Evolutionary conservation across 768 basidiomycete genomes (phyloP).

Genomic region (Clitopilus passeckerianus): DNA sequence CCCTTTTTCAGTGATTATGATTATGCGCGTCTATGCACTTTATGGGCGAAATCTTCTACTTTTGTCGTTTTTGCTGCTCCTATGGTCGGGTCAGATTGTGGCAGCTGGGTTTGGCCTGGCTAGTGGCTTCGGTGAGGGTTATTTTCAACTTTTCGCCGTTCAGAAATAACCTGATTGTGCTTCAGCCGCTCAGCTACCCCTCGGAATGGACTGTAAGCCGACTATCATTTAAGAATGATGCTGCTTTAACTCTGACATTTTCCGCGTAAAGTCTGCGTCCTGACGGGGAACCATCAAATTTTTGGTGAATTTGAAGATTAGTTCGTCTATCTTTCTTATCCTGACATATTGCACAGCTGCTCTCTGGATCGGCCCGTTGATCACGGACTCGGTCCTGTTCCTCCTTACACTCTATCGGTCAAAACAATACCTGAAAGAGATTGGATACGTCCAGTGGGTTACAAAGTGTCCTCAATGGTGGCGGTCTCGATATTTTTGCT

Average conservation of each 20-base stretch:
- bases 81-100: constrained; percentile 20
- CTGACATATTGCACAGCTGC: constrained; percentile 9
- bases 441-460: neutral
- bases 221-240: neutral
- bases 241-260: neutral
- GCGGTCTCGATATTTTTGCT: too few species aligned
- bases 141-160: too few species aligned
- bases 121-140: constrained; percentile 18
- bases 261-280: constrained; percentile 17
- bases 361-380: constrained; percentile 19
- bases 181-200: constrained; percentile 19
- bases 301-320: constrained; percentile 15
- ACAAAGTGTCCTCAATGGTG: neutral
- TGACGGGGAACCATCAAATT: constrained; percentile 13
- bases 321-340: neutral
- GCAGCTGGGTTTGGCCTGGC: constrained; percentile 16
- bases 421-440: neutral
- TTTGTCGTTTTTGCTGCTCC: constrained; percentile 12
- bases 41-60: constrained; percentile 15
- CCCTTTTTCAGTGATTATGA: constrained; percentile 22
- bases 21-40: constrained; percentile 24
- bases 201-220: constrained; percentile 15
- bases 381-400: constrained; percentile 14
- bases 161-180: neutral
- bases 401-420: constrained; percentile 7